phyloP scores from a whole-genome alignment of 139 green algal genomes.

The Medakamo hakoo region DNA sequence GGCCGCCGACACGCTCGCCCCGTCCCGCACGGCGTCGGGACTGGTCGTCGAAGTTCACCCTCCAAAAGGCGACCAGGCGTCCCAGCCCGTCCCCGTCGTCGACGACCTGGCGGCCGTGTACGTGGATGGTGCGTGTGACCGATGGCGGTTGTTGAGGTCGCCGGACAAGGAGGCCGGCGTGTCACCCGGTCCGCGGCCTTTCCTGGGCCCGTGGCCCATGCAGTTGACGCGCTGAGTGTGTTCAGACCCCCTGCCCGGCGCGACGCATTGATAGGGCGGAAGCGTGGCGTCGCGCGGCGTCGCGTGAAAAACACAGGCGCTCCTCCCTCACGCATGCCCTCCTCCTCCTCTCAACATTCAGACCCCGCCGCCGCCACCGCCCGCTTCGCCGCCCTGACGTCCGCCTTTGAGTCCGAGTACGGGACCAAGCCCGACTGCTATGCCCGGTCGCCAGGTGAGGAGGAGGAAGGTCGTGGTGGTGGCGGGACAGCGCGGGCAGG shows the following conservation, averaged over 20 bases:
- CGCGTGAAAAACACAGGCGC: constrained; percentile 7
- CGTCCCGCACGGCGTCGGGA: no score
- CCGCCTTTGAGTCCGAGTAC: constrained; percentile 34
- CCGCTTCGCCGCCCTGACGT: constrained; percentile 20
- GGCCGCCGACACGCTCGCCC: neutral
- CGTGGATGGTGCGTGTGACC: constrained; percentile 21
- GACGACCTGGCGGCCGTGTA: constrained; percentile 25
- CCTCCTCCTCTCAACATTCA: neutral
- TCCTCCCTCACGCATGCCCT: neutral
- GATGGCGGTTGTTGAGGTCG: no score
- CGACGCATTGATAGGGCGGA: neutral
- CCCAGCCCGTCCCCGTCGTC: constrained; percentile 10
- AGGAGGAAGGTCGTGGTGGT: neutral
- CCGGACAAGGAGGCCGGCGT: no score
- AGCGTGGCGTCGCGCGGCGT: constrained; percentile 2
- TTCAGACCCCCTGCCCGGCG: no score
- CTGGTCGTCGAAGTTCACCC: no score
- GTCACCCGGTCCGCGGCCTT: no score
- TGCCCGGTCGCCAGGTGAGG: constrained; percentile 41
- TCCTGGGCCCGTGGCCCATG: no score
- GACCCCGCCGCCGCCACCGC: constrained; percentile 1
- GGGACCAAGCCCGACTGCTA: constrained; percentile 32
- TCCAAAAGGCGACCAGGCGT: neutral
- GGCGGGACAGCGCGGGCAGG: neutral
- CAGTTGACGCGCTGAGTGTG: no score